Conservation (phyloP, 768 basidiomycete genomes). For the Pleurotus citrinopileatus region DNA sequence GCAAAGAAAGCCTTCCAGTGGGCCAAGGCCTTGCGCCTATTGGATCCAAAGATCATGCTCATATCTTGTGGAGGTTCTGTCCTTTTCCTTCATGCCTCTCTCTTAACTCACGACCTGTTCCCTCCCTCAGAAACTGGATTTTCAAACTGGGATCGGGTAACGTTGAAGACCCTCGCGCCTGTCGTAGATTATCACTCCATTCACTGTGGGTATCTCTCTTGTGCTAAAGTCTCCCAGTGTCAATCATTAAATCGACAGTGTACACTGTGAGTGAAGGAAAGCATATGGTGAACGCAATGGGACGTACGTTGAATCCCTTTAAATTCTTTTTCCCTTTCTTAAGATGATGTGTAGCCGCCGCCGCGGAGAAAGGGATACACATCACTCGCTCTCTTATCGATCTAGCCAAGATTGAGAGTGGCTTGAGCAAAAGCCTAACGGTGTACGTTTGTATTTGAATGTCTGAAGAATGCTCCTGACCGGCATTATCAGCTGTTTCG, state of each 20-base stretch:
- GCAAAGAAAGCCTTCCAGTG: constrained; percentile 55
- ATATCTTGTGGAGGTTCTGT: constrained; percentile 50
- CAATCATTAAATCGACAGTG: constrained; percentile 28
- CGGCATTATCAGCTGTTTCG: constrained; percentile 35
- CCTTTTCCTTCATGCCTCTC: constrained; percentile 15
- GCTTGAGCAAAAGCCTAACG: constrained; percentile 32
- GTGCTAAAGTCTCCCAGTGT: background rate
- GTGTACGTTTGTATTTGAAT: constrained; percentile 23
- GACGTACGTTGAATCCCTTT: constrained; percentile 30
- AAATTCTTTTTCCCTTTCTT: background rate
- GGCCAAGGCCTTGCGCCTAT: constrained; percentile 56
- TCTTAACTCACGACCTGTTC: constrained; percentile 14
- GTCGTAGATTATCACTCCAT: constrained; percentile 50
- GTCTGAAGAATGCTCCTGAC: too few species aligned
- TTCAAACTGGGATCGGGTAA: constrained; percentile 41
- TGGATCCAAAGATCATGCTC: constrained; percentile 54
- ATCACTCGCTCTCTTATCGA: constrained; percentile 50
- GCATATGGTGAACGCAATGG: constrained; percentile 53
- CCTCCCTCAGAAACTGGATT: constrained; percentile 32
- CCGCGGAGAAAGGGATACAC: constrained; percentile 51
- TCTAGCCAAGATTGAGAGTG: constrained; percentile 41
- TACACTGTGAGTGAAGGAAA: constrained; percentile 41
- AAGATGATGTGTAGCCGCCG: constrained; percentile 32
- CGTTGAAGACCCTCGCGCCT: constrained; percentile 37
- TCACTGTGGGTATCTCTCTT: background rate